Evolutionary conservation across 2,329 filamentous ascomycete genomes (phyloP).

Genomic region (Cyanodermella asteris): DNA sequence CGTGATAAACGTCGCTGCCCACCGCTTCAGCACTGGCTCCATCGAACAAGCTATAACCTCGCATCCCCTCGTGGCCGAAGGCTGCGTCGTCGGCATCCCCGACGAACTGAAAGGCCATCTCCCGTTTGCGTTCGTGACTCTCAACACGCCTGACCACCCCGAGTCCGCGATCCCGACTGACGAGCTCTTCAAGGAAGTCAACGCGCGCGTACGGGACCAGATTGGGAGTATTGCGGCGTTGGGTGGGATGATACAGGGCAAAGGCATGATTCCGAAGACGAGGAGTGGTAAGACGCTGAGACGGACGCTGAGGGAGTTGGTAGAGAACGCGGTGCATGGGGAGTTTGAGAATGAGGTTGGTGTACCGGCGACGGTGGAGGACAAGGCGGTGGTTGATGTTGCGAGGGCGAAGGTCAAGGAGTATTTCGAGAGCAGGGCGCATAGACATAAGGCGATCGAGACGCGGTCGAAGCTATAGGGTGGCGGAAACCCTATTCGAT

Average conservation of each 20-base stretch:
- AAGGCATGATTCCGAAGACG: constrained; percentile 78
- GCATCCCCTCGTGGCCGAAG: constrained; percentile 60
- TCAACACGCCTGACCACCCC: constrained; percentile 25
- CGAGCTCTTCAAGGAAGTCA: constrained; percentile 35
- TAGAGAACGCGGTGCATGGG: constrained; percentile 60
- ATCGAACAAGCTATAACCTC: constrained; percentile 82
- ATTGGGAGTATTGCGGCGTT: constrained; percentile 75
- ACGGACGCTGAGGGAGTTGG: constrained; percentile 56
- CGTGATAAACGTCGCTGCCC: constrained; percentile 87
- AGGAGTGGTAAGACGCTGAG: constrained; percentile 78
- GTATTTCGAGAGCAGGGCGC: constrained; percentile 39
- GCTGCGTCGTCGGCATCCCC: constrained; percentile 67
- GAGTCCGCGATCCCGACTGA: constrained; percentile 24
- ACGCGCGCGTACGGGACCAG: constrained; percentile 49
- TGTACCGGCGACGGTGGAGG: constrained; percentile 72
- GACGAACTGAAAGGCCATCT: constrained; percentile 75
- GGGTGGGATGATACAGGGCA: constrained; percentile 66
- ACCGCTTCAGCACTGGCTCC: constrained; percentile 67
- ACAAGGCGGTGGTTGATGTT: constrained; percentile 49
- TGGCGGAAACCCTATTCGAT: too few relatives aligned
- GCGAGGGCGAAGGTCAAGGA: constrained; percentile 48
- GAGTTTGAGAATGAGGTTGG: constrained; percentile 50
- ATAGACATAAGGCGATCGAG: constrained; percentile 10
- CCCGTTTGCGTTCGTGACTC: constrained; percentile 69
- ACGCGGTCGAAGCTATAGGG: constrained; percentile 23